phyloP scores from a whole-genome alignment of 2,329 filamentous ascomycete genomes.

The Neurospora sp. region DNA sequence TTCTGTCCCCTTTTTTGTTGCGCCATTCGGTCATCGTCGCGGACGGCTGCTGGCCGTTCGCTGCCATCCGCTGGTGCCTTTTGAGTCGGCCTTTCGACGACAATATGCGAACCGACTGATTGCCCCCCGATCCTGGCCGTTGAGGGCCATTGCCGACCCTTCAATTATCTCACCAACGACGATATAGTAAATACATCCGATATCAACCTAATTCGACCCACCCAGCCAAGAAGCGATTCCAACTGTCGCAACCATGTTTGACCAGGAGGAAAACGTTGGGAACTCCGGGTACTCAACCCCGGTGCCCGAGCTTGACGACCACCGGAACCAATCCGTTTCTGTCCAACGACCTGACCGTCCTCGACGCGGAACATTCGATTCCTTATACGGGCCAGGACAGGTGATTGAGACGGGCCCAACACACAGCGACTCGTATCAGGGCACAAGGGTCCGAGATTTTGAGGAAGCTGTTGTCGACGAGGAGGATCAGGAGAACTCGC shows the following conservation, averaged over 20 bases:
- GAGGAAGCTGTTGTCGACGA: constrained; percentile 81
- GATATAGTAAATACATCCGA: constrained; percentile 2
- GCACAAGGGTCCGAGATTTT: constrained; percentile 61
- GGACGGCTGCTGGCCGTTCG: constrained; percentile 25
- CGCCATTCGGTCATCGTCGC: constrained; percentile 14
- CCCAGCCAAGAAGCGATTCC: neutral
- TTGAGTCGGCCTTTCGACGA: constrained; percentile 8
- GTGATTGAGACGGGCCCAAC: constrained; percentile 28
- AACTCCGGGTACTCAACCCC: constrained; percentile 63
- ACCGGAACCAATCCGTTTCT: constrained; percentile 58
- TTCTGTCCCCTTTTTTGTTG: constrained; percentile 7
- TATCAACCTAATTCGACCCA: neutral
- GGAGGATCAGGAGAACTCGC: constrained; percentile 42
- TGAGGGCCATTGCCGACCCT: constrained; percentile 13
- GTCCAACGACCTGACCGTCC: constrained; percentile 50
- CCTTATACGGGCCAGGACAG: constrained; percentile 48
- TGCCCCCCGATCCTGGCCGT: constrained; percentile 11
- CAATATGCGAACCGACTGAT: constrained; percentile 21
- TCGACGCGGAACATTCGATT: constrained; percentile 66
- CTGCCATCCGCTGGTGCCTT: constrained; percentile 24
- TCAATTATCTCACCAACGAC: constrained; percentile 1
- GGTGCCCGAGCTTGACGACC: constrained; percentile 77
- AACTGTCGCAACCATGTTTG: constrained; percentile 48
- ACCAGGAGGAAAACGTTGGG: constrained; percentile 49
- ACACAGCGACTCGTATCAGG: constrained; percentile 23